A percentile compares a stretch with the other conserved stretches of the same genome.
Evolutionary conservation across 2,329 filamentous ascomycete genomes (phyloP).

Genomic region (Neodidymelliopsis sp.): DNA sequence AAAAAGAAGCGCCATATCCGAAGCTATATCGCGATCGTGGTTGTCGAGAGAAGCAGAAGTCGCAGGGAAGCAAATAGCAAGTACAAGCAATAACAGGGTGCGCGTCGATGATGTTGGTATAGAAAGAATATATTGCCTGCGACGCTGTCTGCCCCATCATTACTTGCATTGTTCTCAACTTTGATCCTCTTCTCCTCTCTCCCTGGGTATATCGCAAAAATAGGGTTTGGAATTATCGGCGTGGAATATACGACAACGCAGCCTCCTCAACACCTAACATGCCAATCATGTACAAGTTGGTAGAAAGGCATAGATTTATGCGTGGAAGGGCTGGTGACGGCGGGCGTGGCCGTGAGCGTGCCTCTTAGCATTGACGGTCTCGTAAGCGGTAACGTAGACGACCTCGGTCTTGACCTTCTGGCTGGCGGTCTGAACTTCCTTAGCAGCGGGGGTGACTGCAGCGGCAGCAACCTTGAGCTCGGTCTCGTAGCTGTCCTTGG

Average conservation of each 20-base stretch:
- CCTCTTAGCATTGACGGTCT: conserved; percentile 44
- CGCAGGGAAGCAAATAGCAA: conserved; percentile 14
- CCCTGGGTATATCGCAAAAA: conserved; percentile 40
- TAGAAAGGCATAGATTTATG: conserved; percentile 33
- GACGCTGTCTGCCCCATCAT: conserved; percentile 49
- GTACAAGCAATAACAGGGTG: conserved; percentile 37
- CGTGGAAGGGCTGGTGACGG: conserved; percentile 43
- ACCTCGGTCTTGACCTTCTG: conserved; percentile 40
- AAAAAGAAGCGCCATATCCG: conserved; percentile 22
- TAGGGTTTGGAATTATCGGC: conserved; percentile 38
- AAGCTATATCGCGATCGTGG: conserved; percentile 1
- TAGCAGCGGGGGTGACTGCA: conserved; percentile 33
- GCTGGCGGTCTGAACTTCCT: conserved; percentile 11
- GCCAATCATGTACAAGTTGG: conserved; percentile 28
- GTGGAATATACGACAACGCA: conserved; percentile 30
- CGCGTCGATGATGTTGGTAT: conserved; percentile 35
- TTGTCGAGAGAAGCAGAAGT: conserved; percentile 18
- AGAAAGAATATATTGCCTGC: conserved; percentile 47
- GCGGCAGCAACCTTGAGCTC: conserved; percentile 31
- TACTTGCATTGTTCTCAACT: conserved; percentile 39
- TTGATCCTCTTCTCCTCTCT: conserved; percentile 29
- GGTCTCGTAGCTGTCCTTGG: conserved; percentile 16
- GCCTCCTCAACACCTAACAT: conserved; percentile 27
- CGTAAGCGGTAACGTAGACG: conserved; percentile 44
- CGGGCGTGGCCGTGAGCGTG: conserved; percentile 41